Evolutionary conservation across 257 asterid genomes (phyloP).

Genomic region (Gardenia jasminoides): DNA sequence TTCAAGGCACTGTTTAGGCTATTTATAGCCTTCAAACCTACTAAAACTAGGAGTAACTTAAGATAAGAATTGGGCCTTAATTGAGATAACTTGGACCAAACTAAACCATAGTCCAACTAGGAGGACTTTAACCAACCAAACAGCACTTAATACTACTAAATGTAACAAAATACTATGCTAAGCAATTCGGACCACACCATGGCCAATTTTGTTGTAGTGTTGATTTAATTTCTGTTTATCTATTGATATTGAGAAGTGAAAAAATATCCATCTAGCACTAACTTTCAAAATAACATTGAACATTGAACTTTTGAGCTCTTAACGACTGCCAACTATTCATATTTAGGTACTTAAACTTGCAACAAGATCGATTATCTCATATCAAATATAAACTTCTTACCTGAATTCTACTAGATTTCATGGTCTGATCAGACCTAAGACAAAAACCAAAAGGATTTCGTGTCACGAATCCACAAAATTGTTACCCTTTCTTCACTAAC

Average conservation of each 20-base stretch:
- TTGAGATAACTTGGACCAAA: no score
- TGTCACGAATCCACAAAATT: slow-evolving; percentile 10
- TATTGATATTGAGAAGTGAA: neutral
- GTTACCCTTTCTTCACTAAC: neutral
- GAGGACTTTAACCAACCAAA: no score
- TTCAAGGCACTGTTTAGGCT: no score
- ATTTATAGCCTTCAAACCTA: no score
- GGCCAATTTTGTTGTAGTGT: no score
- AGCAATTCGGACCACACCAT: no score
- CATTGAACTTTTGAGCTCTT: neutral
- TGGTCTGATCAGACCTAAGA: neutral
- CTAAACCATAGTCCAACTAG: no score
- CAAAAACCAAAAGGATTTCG: neutral
- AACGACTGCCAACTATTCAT: neutral
- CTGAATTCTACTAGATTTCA: neutral
- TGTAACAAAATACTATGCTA: no score
- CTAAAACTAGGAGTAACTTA: no score
- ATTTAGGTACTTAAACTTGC: neutral
- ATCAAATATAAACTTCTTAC: neutral
- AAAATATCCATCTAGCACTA: neutral
- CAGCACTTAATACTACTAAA: no score
- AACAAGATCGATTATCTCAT: neutral
- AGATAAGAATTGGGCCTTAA: no score
- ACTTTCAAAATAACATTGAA: neutral
- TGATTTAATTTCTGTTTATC: neutral